Evolutionary conservation across 495 filamentous ascomycete species (phyloP).

Genomic region (Wilcoxina mikolae): DNA sequence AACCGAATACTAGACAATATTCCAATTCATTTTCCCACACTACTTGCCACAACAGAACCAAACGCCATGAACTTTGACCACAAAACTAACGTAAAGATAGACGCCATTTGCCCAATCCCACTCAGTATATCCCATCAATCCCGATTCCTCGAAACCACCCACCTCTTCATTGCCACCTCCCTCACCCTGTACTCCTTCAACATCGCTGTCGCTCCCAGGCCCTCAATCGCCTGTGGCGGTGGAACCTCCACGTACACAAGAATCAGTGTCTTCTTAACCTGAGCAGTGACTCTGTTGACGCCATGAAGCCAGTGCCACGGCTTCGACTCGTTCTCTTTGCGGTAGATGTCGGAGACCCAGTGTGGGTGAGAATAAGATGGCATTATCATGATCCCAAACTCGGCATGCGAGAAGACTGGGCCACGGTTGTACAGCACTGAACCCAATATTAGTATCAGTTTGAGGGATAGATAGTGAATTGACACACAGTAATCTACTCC

Average conservation of each 20-base stretch:
- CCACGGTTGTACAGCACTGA: slow-evolving; percentile 78
- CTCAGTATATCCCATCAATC: no score
- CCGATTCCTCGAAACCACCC: slow-evolving; percentile 65
- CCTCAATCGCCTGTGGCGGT: slow-evolving; percentile 40
- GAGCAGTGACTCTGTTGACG: slow-evolving; percentile 75
- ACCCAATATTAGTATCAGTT: background rate
- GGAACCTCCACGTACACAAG: slow-evolving; percentile 85
- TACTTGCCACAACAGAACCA: background rate
- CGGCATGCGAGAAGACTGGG: slow-evolving; percentile 83
- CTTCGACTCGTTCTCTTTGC: slow-evolving; percentile 35
- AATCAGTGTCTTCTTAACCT: slow-evolving; percentile 77
- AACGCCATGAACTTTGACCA: background rate
- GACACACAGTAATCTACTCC: slow-evolving; percentile 57
- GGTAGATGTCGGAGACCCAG: slow-evolving; percentile 41
- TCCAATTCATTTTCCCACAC: background rate
- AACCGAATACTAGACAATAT: no score
- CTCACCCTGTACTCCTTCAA: slow-evolving; percentile 61
- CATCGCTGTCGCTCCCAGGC: slow-evolving; percentile 43
- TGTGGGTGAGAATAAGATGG: slow-evolving; percentile 65
- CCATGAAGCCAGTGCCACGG: slow-evolving; percentile 88
- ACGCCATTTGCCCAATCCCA: no score
- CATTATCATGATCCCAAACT: slow-evolving; percentile 73
- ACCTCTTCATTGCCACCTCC: slow-evolving; percentile 69
- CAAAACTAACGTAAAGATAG: no score
- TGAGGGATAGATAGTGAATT: background rate